phyloP scores from a whole-genome alignment of 352 stramenopile genomes.

The Phytophthora lateralis region DNA sequence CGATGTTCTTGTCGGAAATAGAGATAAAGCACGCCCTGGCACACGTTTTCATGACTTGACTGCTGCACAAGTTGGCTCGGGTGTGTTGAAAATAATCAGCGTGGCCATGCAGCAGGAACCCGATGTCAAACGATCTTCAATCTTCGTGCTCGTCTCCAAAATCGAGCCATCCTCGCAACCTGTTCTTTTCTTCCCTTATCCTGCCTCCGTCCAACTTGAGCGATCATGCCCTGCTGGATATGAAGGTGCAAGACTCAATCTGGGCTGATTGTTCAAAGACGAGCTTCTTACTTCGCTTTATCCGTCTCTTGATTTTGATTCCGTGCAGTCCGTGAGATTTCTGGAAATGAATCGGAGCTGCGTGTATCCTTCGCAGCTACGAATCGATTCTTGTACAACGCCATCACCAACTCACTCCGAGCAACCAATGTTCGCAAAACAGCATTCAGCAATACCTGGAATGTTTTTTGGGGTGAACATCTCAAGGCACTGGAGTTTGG shows the following conservation, averaged over 20 bases:
- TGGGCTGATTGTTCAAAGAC: background rate
- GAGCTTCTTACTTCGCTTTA: background rate
- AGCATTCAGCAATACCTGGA: constrained; percentile 47
- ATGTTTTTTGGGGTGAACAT: constrained; percentile 79
- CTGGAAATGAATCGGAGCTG: constrained; percentile 23
- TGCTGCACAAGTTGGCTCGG: background rate
- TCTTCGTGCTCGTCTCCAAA: constrained; percentile 64
- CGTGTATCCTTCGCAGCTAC: constrained; percentile 61
- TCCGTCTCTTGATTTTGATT: background rate
- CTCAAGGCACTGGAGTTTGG: constrained; percentile 52
- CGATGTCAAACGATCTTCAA: constrained; percentile 31
- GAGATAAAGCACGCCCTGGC: background rate
- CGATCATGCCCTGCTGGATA: constrained; percentile 60
- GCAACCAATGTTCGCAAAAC: constrained; percentile 46
- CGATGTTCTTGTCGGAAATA: constrained; percentile 14
- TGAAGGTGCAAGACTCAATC: constrained; percentile 42
- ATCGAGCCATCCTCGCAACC: constrained; percentile 35
- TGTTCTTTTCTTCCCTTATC: constrained; percentile 74
- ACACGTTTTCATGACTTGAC: constrained; percentile 9
- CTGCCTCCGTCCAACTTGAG: constrained; percentile 42
- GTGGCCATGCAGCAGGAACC: constrained; percentile 24
- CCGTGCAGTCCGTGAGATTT: constrained; percentile 42
- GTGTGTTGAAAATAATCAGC: background rate
- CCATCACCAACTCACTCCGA: constrained; percentile 63
- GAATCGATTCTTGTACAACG: constrained; percentile 83